phyloP scores from a whole-genome alignment of 345 rosid genomes.

The Ceriops zippeliana region DNA sequence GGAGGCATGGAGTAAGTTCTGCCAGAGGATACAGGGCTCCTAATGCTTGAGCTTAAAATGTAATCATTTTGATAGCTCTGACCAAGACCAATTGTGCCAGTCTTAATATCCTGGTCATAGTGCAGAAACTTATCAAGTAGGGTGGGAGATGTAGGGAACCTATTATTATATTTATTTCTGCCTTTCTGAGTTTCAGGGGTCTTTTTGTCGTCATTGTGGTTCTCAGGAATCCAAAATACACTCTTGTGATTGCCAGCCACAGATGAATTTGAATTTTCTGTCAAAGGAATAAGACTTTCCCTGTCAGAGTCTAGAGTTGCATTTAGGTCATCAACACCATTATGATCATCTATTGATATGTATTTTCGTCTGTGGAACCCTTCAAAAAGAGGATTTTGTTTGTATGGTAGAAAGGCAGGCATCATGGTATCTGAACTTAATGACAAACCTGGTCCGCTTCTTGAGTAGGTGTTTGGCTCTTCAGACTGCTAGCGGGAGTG shows the following conservation, averaged over 20 bases:
- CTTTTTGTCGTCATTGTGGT: slow-evolving; percentile 32
- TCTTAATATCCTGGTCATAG: slow-evolving; percentile 38
- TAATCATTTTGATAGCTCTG: slow-evolving; percentile 30
- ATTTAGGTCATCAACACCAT: slow-evolving; percentile 16
- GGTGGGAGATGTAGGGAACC: slow-evolving; percentile 35
- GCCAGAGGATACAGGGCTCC: slow-evolving; percentile 42
- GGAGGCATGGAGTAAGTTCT: slow-evolving; percentile 65
- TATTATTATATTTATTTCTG: slow-evolving; percentile 12
- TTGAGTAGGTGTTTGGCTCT: slow-evolving; percentile 39
- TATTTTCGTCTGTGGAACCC: slow-evolving; percentile 32
- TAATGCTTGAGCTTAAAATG: slow-evolving; percentile 32
- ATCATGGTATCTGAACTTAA: slow-evolving; percentile 32
- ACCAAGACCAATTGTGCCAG: slow-evolving; percentile 20
- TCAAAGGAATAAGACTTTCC: slow-evolving; percentile 30
- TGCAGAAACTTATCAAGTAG: slow-evolving; percentile 47
- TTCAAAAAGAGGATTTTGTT: slow-evolving; percentile 61
- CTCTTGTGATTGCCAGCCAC: slow-evolving; percentile 19
- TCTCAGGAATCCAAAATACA: slow-evolving; percentile 48
- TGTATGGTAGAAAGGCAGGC: slow-evolving; percentile 40
- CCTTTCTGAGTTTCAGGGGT: slow-evolving; percentile 13
- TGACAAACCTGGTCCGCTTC: slow-evolving; percentile 30
- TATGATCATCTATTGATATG: slow-evolving; percentile 18
- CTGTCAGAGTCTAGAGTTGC: slow-evolving; percentile 12
- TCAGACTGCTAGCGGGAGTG: slow-evolving; percentile 67
- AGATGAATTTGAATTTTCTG: slow-evolving; percentile 22